A percentile compares a stretch with the other conserved stretches of the same genome.
phyloP scores from a whole-genome alignment of 805 yeast species.

The Wickerhamiella cacticola region DNA sequence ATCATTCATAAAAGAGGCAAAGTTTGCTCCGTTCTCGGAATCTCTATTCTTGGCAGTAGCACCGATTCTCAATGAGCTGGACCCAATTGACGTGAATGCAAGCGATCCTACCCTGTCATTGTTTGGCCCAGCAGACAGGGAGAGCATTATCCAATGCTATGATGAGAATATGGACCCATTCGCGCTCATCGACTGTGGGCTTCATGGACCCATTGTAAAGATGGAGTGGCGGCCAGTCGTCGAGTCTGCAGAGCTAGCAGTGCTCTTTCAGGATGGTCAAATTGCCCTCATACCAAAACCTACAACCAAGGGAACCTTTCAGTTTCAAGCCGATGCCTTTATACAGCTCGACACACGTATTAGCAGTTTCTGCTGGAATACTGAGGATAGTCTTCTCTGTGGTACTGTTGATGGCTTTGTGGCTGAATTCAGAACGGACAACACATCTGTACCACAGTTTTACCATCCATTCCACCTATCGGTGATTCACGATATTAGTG shows the following conservation, averaged over 20 bases:
- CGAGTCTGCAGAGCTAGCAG: slow-evolving; percentile 37
- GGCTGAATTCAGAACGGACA: slow-evolving; percentile 40
- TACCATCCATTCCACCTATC: slow-evolving; percentile 32
- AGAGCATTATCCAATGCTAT: slow-evolving; percentile 18
- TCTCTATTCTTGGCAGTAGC: slow-evolving; percentile 14
- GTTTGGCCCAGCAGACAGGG: slow-evolving; percentile 11
- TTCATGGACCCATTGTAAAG: slow-evolving; percentile 24
- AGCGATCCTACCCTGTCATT: slow-evolving; percentile 8
- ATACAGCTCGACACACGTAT: slow-evolving; percentile 28
- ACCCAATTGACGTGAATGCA: slow-evolving; percentile 28
- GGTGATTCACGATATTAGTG: slow-evolving; percentile 29
- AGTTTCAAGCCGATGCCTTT: neutral
- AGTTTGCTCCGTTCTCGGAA: slow-evolving; percentile 12
- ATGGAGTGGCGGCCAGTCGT: slow-evolving; percentile 26
- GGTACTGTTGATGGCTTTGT: slow-evolving; percentile 51
- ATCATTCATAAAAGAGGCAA: slow-evolving; percentile 8
- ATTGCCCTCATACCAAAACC: slow-evolving; percentile 38
- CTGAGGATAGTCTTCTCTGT: slow-evolving; percentile 33
- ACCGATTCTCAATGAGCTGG: slow-evolving; percentile 25
- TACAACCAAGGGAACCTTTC: neutral
- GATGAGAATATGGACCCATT: slow-evolving; percentile 21
- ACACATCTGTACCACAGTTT: slow-evolving; percentile 29
- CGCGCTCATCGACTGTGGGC: slow-evolving; percentile 2
- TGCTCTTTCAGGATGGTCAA: slow-evolving; percentile 46
- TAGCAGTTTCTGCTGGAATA: slow-evolving; percentile 39